Base-by-base conservation (phyloP, 169 alveolate genomes). In the Eimeria praecox region DNA sequence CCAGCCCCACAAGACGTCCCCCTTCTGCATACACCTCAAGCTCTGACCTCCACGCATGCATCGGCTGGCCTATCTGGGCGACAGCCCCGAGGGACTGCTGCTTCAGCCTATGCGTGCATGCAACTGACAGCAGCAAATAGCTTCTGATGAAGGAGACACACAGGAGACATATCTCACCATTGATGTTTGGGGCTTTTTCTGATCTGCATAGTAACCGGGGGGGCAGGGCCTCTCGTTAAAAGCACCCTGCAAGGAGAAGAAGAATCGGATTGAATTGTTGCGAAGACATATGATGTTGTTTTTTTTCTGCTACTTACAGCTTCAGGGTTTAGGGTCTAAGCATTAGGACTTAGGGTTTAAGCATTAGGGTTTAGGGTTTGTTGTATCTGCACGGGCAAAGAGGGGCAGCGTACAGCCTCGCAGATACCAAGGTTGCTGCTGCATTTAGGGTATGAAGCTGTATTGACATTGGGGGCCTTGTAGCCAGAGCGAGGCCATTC, bases 221-320 rank as follows among this genome's bases (percentile, higher is more conserved):
- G 90, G 90, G 52, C 90, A 82, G 22, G 90, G 73, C 52, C 90
- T 46, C 90, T 82, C 90, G 20, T 38, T 46, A n/a, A 42, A 6
- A 9, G 88, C 59, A 3, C 88, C 88, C 88, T 77, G 59, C 33
- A 44, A 42, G 88, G 38, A 42, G 88, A 30, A 77, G 80, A 8
- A 69, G 80, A n/a, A 8, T 9, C 80, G n/a, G 38, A 9, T 30
- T 3, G 6, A 20, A 6, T 6, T 3, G 18, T 6, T 30, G 18
- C 75, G 33, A n/a, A 9, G 3, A n/a, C 75, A 49, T 49, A 49
- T 49, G 5, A 5, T 49, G 20, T 49, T 49, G 56, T 49, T 49
- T 49, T 12, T 49, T 49, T 49, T 49, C 56, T 49, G 12, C 20
- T 8, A 12, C 12, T 49, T 49, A 49, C 5, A 8, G 56, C 56